phyloP scores from a whole-genome alignment of 805 yeast genomes.

The Kazachstania viticola region DNA sequence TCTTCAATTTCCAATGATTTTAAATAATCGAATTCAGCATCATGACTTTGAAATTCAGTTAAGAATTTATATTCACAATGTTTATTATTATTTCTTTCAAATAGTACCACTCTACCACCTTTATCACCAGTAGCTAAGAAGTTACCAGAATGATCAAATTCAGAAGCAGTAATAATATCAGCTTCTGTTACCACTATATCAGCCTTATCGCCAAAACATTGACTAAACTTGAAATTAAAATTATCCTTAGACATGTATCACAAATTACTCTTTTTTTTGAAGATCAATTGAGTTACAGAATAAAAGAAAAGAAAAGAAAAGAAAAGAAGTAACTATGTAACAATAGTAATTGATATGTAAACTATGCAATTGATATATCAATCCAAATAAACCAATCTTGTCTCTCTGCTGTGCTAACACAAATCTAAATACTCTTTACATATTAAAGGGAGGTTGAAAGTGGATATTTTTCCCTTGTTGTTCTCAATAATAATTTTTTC shows the following conservation, averaged over 20 bases:
- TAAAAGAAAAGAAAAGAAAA: no score
- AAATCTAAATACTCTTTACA: no score
- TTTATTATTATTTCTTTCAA: conserved; percentile 74
- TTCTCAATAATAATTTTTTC: no score
- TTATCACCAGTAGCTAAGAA: conserved; percentile 96
- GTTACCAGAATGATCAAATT: conserved; percentile 90
- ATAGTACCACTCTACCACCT: conserved; percentile 94
- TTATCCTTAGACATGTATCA: conserved; percentile 23
- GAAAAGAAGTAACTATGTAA: no score
- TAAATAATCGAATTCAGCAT: conserved; percentile 94
- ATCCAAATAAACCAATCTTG: no score
- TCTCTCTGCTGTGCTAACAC: no score
- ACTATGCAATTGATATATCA: no score
- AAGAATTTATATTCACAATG: conserved; percentile 87
- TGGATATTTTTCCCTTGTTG: no score
- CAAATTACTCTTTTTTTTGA: no score
- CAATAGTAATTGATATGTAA: no score
- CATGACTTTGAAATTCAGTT: conserved; percentile 96
- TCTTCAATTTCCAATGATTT: conserved; percentile 96
- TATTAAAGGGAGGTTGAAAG: no score
- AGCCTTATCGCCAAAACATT: conserved; percentile 97
- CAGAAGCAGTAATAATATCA: conserved; percentile 93
- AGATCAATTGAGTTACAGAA: no score
- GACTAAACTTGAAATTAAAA: conserved; percentile 62
- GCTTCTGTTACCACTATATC: conserved; percentile 96